Base-by-base conservation (phyloP, 352 stramenopile genomes). In the Phytopythium helicoides region DNA sequence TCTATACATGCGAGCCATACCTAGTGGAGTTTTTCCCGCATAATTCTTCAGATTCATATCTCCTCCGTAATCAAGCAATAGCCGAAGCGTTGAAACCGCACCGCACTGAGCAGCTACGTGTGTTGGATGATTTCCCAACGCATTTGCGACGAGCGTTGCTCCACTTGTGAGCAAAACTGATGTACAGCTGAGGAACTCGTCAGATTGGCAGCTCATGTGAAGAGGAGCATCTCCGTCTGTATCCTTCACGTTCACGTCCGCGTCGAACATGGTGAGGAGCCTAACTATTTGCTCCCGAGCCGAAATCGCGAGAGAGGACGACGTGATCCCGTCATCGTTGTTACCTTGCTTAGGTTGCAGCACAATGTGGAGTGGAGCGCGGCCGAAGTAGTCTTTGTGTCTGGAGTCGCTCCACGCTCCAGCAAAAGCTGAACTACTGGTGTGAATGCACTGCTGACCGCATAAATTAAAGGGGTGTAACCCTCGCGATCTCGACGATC, bases 41-140 rank as follows among this genome's bases (percentile, higher is more conserved):
- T 90, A 95, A 40, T 95, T 95, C 38, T 86, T 87, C 6, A 89
- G 52, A 48, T 92, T 95, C 73, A 95, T 89, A 35, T 92, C 83
- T 3, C 75, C 75, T 11, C 78, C 71, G 40, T 94, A 95, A 21
- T 92, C 75, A 1, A 94, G 56, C 3, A 94, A 71, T 21, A 94
- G 38, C 38, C 76, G 68, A 16, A 92, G 64, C 6, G 80, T 93
- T 3, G 74, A 60, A n/a, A 91, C 67, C 6, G 82, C 82, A 25
- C 82, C 82, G 9, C 65, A 54, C 12, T 68, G 53, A 42, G 81
- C 81, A 11, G 82, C 82, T 12, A 94, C 81, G 40, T 94, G 82
- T 0, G 73, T 85, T 22, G 85, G 77, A 38, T 92, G 77, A 42
- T 88, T 89, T 0, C 77, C 77, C 6, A 85, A 54, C 3, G 75